Evolutionary conservation across 768 basidiomycete genomes (phyloP).

Genomic region (Macrolepiota albuminosa): DNA sequence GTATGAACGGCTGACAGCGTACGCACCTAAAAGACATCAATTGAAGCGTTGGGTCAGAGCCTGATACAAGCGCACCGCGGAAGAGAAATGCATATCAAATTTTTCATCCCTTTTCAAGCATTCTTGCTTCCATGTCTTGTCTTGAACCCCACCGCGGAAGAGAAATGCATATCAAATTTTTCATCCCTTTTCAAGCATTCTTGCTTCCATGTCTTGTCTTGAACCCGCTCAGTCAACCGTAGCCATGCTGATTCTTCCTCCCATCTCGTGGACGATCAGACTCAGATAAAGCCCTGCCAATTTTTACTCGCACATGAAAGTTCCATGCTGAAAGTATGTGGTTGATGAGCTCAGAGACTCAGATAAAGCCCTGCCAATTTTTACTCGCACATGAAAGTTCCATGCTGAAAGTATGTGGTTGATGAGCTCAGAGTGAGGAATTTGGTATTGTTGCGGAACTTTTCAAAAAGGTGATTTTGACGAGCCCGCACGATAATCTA

Average conservation of each 20-base stretch:
- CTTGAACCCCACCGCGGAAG: slow-evolving; percentile 62
- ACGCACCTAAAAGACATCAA: slow-evolving; percentile 36
- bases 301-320: slow-evolving; percentile 54
- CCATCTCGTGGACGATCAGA: slow-evolving; percentile 43
- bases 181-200: slow-evolving; percentile 77
- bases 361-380: slow-evolving; percentile 50
- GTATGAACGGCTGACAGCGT: slow-evolving; percentile 44
- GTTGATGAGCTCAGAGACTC: slow-evolving; percentile 41
- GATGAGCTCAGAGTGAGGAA: slow-evolving; percentile 57
- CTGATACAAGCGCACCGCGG: slow-evolving; percentile 53
- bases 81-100: slow-evolving; percentile 82
- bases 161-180: slow-evolving; percentile 88
- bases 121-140: slow-evolving; percentile 63
- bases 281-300: slow-evolving; percentile 60
- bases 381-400: slow-evolving; percentile 55
- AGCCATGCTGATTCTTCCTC: slow-evolving; percentile 52
- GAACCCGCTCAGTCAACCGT: slow-evolving; percentile 41
- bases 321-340: slow-evolving; percentile 62
- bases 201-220: slow-evolving; percentile 60
- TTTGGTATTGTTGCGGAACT: slow-evolving; percentile 50
- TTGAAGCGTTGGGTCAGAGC: slow-evolving; percentile 13
- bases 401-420: slow-evolving; percentile 57
- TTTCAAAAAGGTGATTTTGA: slow-evolving; percentile 67
- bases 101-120: slow-evolving; percentile 83
- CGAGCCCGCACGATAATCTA: slow-evolving; percentile 94